These are phyloP conservation scores for Sphaerobolus stellatus DNA, from an alignment of 1,284 basidiomycete genomes.

Conservation along the genomic window DNA sequence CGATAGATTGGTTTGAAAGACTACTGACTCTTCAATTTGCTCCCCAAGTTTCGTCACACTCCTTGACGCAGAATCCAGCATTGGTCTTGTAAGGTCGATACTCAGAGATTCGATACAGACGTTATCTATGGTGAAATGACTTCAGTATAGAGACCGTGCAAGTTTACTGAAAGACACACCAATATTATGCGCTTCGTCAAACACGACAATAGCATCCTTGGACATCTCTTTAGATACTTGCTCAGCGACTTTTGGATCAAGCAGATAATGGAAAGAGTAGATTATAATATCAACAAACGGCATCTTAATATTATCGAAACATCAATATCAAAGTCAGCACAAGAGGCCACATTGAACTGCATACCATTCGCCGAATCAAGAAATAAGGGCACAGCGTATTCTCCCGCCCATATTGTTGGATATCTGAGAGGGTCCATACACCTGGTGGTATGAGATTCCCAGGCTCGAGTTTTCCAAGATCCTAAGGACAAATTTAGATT, in stretches of 20 bases:
- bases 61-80: constrained; percentile 93
- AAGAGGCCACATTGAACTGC: constrained; percentile 17
- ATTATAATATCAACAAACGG: constrained; percentile 95
- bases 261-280: constrained; percentile 98
- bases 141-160: not conserved
- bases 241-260: constrained; percentile 99
- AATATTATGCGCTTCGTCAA: constrained; percentile 99
- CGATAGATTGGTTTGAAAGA: not conserved
- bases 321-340: constrained; percentile 3
- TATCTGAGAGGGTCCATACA: constrained; percentile 93
- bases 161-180: constrained; percentile 61
- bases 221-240: constrained; percentile 98
- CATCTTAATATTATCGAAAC: constrained; percentile 57
- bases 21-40: constrained; percentile 88
- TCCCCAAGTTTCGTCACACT: constrained; percentile 88
- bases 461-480: constrained; percentile 76
- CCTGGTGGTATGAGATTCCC: constrained; percentile 86
- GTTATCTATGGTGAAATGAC: constrained; percentile 63
- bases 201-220: constrained; percentile 98
- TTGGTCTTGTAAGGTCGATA: constrained; percentile 97
- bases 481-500: constrained; percentile 42
- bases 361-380: constrained; percentile 91
- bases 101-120: constrained; percentile 99
- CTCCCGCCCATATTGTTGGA: constrained; percentile 86
- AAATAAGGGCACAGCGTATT: constrained; percentile 95